Evolutionary conservation across 106 monocot species (phyloP), one percentile per base, ranked within the genome.

Genomic region (Phalaenopsis equestris): DNA sequence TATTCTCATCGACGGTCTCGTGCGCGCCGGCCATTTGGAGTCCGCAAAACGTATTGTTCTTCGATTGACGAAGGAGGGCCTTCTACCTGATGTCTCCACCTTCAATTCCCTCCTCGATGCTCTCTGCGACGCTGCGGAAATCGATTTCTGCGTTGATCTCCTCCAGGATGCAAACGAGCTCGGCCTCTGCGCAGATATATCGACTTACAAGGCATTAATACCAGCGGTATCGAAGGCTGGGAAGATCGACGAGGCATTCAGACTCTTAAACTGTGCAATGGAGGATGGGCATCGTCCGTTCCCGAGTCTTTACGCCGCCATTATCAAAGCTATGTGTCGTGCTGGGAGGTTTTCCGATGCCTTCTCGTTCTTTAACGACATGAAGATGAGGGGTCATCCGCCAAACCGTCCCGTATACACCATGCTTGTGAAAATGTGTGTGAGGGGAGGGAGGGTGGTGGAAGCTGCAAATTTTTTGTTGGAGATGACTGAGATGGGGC

Each of bases 391-490:
- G 37, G 93, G 91, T 1, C 94, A 95, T 80, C 90, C 88, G 5
- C 90, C 94, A 0, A 93, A 93, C 75, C 82, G 99, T 70, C 99
- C 99, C 7, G 99, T 95, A 18, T 99, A 99, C 61, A 93, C 91
- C 5, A 99, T 99, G 99, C 82, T 95, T 72, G 86, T 95, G 67
- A 99, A 93, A 83, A 99, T 99, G 94, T 99, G 91, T 75, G 87
- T 86, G 68, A 74, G 99, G 70, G 93, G 99, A 72, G 99, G 99
- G 81, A 89, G 67, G 82, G 89, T 75, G 47, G 88, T 86, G 19
- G 99, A 99, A 83, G 99, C 99, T 1, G 90, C 89, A 0, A 88
- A 94, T 37, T 99, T 88, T 81, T 56, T 99, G 84, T 80, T 99
- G 85, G 95, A 99, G 88, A 99, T 95, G 94, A 90, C 82, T 18